Percentiles rank a stretch among this genome's conserved stretches.
Evolutionary conservation across 73 alveolate genomes (phyloP).

Genomic region (Symbiodinium pilosum): DNA sequence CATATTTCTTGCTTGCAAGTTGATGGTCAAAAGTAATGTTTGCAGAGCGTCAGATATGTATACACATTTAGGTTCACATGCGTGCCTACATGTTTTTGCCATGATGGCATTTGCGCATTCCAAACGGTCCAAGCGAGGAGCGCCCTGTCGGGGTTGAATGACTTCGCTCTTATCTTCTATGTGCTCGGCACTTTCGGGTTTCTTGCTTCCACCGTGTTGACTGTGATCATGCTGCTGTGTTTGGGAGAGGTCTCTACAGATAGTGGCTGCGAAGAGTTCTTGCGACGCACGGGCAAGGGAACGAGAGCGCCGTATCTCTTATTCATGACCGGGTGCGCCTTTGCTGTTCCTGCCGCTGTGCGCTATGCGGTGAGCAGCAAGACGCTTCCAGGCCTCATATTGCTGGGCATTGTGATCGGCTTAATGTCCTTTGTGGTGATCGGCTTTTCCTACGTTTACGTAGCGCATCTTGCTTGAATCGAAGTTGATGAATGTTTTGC

Average conservation of each 20-base stretch:
- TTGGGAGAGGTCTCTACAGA: slow-evolving; percentile 36
- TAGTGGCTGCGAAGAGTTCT: slow-evolving; percentile 38
- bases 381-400: slow-evolving; percentile 58
- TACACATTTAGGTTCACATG: no score
- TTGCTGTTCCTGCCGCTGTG: slow-evolving; percentile 25
- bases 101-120: no score
- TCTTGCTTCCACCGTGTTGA: slow-evolving; percentile 37
- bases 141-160: slow-evolving; percentile 2
- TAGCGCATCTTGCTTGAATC: slow-evolving; percentile 2
- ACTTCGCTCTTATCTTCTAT: slow-evolving; percentile 41
- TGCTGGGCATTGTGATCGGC: neutral
- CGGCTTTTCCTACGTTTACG: neutral
- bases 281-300: slow-evolving; percentile 23
- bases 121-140: no score
- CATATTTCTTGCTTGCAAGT: no score
- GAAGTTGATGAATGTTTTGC: no score
- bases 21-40: no score
- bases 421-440: neutral
- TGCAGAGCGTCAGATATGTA: no score
- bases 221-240: slow-evolving; percentile 42
- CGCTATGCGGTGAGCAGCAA: slow-evolving; percentile 18
- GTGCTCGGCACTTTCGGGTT: slow-evolving; percentile 43
- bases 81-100: no score
- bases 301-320: slow-evolving; percentile 41
- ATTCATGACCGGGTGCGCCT: slow-evolving; percentile 38